Percentiles rank a stretch among this genome's conserved stretches.
phyloP scores from a whole-genome alignment of 2,329 filamentous ascomycete genomes.

The Pseudogymnoascus sp. region DNA sequence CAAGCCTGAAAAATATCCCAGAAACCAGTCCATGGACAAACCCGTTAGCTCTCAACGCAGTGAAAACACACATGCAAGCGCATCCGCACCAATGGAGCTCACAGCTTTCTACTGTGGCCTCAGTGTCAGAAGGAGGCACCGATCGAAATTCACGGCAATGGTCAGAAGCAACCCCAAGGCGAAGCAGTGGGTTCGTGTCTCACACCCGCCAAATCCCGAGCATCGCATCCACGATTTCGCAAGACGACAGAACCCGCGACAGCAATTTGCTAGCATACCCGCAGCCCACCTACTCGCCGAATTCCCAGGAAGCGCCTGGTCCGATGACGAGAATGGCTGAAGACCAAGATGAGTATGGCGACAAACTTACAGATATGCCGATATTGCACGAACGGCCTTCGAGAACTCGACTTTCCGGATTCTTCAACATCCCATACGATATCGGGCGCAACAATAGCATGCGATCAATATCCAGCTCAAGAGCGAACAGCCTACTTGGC shows the following conservation, averaged over 20 bases:
- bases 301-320: conserved; percentile 28
- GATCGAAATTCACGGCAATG: conserved; percentile 40
- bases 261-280: conserved; percentile 43
- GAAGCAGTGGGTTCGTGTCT: conserved; percentile 41
- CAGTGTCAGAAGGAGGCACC: conserved; percentile 51
- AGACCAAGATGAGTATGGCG: conserved; percentile 57
- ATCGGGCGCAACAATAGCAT: conserved; percentile 27
- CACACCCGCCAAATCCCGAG: conserved; percentile 50
- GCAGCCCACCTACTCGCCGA: conserved; percentile 35
- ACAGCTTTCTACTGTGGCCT: conserved; percentile 57
- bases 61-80: conserved; percentile 38
- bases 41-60: conserved; percentile 23
- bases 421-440: conserved; percentile 42
- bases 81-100: conserved; percentile 55
- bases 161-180: conserved; percentile 29
- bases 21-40: conserved; percentile 30
- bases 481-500: conserved; percentile 37
- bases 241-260: conserved; percentile 19
- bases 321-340: conserved; percentile 41
- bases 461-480: conserved; percentile 33
- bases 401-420: conserved; percentile 44
- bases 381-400: conserved; percentile 47
- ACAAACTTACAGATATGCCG: conserved; percentile 55
- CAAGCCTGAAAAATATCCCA: conserved; percentile 21
- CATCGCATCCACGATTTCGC: conserved; percentile 43